Evolutionary conservation across 2,329 filamentous ascomycete species (phyloP).

Genomic region (Cercospora sojina): DNA sequence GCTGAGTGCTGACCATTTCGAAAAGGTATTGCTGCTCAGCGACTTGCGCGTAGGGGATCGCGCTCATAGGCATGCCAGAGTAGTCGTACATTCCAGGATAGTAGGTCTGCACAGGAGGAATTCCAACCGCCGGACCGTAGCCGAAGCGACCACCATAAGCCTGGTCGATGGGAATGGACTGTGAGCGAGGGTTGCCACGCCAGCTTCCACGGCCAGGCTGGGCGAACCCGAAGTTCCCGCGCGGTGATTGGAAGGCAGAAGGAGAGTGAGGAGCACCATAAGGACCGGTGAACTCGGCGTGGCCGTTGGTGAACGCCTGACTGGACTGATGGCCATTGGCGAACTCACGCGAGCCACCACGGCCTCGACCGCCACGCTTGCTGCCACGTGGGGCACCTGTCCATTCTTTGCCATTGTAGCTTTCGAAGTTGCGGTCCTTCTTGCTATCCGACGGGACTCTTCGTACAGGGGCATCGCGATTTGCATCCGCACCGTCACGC

Average conservation of each 20-base stretch:
- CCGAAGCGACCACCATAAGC: conserved; percentile 48
- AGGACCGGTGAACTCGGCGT: conserved; percentile 29
- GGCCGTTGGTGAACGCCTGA: conserved; percentile 22
- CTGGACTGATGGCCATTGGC: conserved; percentile 32
- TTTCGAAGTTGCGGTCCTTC: conserved; percentile 29
- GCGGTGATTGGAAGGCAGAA: conserved; percentile 29
- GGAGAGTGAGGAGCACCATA: conserved; percentile 34
- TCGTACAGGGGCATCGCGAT: conserved; percentile 15
- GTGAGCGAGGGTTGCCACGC: conserved; percentile 56
- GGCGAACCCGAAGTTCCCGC: conserved; percentile 33
- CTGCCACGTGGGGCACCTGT: conserved; percentile 28
- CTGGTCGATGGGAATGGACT: conserved; percentile 59
- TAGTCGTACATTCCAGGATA: conserved; percentile 53
- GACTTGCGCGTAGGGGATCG: conserved; percentile 58
- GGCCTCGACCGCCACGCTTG: conserved; percentile 37
- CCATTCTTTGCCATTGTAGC: conserved; percentile 29
- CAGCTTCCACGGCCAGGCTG: conserved; percentile 45
- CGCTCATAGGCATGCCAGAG: conserved; percentile 37
- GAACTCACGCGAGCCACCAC: conserved; percentile 36
- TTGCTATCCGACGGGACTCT: conserved; percentile 26
- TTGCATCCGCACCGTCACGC: conserved; percentile 16
- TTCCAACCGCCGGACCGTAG: conserved; percentile 40
- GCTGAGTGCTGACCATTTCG: conserved; percentile 59
- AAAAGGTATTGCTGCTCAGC: conserved; percentile 58
- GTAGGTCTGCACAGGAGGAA: conserved; percentile 48